Percentiles rank a stretch among this genome's conserved stretches.
Conservation (phyloP, 257 asterid species). For the Anisodus tanguticus region DNA sequence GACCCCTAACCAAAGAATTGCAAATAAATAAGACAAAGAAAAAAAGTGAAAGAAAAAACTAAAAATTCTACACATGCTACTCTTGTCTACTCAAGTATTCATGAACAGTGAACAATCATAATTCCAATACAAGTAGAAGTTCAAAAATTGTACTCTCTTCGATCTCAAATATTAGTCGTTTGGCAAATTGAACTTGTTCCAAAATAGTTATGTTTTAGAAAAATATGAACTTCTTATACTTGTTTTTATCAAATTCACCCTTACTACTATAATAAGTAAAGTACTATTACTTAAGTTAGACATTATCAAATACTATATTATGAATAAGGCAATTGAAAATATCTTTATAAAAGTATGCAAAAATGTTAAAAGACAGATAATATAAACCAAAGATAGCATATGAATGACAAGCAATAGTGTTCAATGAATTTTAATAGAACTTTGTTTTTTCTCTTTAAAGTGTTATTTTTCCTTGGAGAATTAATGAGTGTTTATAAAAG, state of each 20-base stretch:
- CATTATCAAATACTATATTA: not conserved
- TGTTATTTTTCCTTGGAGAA: not conserved
- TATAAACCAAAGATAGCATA: not conserved
- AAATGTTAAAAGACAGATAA: not conserved
- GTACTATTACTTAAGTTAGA: not conserved
- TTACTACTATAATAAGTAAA: not conserved
- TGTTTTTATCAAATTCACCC: not conserved
- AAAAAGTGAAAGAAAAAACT: not conserved
- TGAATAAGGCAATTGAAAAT: not conserved
- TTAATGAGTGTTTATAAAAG: not conserved
- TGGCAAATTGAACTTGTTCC: not conserved
- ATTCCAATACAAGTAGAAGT: not conserved
- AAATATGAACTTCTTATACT: not conserved
- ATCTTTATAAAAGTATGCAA: not conserved
- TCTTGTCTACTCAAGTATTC: not conserved
- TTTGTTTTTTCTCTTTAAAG: not conserved
- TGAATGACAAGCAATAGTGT: not conserved
- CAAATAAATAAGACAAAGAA: not conserved
- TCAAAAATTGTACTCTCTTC: not conserved
- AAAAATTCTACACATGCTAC: not conserved
- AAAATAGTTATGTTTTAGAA: not conserved
- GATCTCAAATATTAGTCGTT: not conserved
- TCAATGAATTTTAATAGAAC: not conserved
- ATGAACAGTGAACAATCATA: not conserved
- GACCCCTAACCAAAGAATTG: not conserved